Base-by-base conservation (phyloP, 495 filamentous ascomycete species). In the Cenococcum geophilum region DNA sequence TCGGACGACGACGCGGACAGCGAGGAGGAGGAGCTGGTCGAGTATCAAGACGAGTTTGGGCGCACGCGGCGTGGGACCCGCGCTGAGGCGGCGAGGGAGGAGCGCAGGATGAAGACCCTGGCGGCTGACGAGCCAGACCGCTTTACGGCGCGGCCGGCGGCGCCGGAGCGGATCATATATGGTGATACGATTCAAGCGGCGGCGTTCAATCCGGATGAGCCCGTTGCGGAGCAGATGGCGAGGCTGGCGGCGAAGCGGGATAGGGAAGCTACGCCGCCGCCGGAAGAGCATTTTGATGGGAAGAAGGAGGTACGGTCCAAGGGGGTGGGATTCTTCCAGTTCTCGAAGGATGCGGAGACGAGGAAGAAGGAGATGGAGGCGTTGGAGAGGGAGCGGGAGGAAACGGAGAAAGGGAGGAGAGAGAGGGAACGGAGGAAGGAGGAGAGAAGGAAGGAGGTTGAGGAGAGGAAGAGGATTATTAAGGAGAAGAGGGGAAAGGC, bases 31-130 rank as follows among this genome's bases (percentile, higher is more conserved):
- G 86, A 89, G 27, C 69, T 88, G 6, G 71, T 97, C 5, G 90
- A 95, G 53, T 95, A 87, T 72, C 81, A 85, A 54, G 93, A 98
- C 71, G 92, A 97, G 63, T 91, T 96, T 66, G 95, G 95, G 4
- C 87, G 93, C 0, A 78, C 83, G 20, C 80, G 90, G 1, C 79
- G 69, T 8, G 87, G 82, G 20, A 92, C 88, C 1, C 76, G 78
- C 35, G 78, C 82, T 0, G 78, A 91, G 55, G 86, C 82, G 0
- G 78, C 80, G 35, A 77, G 77, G 0, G 77, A 85, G 40, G 77
- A 82, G 47, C 78, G 79, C 8, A 72, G 68, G 9, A 74, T 71
- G 27, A 68, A 68, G 34, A 78, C 76, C 43, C 65, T 78, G 4
- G 83, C 78, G 12, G 72, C 78, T 6, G 73, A 72, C 42, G 70